These are phyloP conservation scores for Mycena leptocephala DNA, from an alignment of 768 basidiomycete species.

Conservation along the genomic window DNA sequence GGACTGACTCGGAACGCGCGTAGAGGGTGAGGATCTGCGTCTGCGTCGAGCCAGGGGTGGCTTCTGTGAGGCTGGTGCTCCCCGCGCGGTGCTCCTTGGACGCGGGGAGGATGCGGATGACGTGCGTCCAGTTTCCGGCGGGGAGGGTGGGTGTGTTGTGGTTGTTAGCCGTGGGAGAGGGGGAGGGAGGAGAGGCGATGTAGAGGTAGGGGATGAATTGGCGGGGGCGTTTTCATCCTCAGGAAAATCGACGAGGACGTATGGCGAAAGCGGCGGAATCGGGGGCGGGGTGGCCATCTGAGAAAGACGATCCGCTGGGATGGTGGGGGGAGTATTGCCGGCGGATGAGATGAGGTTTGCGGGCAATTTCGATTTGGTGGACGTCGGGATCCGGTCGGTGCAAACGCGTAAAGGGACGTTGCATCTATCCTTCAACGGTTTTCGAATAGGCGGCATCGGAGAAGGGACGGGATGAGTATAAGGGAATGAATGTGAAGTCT, in stretches of 20 bases:
- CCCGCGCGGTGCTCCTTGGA: neutral
- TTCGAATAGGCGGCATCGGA: neutral
- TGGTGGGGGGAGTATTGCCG: slow-evolving; percentile 19
- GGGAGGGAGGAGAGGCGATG: slow-evolving; percentile 12
- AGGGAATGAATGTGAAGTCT: neutral
- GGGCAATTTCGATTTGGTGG: slow-evolving; percentile 26
- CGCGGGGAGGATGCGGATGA: slow-evolving; percentile 26
- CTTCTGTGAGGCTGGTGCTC: neutral
- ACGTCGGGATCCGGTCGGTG: slow-evolving; percentile 18
- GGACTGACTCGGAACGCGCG: neutral
- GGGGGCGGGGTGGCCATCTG: neutral
- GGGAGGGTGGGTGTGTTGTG: neutral
- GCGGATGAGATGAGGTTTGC: slow-evolving; percentile 16
- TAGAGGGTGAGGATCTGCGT: slow-evolving; percentile 13
- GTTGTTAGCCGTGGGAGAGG: no score
- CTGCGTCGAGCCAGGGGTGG: neutral
- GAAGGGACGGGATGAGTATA: neutral
- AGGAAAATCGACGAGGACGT: neutral
- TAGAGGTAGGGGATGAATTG: slow-evolving; percentile 35
- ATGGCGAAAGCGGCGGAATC: neutral
- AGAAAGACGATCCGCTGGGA: neutral
- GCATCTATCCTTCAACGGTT: slow-evolving; percentile 23
- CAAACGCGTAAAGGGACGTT: slow-evolving; percentile 21
- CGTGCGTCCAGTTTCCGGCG: slow-evolving; percentile 33
- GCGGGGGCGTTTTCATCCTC: neutral